Conservation (phyloP, 805 yeast species). For the Candida bentonensis region DNA sequence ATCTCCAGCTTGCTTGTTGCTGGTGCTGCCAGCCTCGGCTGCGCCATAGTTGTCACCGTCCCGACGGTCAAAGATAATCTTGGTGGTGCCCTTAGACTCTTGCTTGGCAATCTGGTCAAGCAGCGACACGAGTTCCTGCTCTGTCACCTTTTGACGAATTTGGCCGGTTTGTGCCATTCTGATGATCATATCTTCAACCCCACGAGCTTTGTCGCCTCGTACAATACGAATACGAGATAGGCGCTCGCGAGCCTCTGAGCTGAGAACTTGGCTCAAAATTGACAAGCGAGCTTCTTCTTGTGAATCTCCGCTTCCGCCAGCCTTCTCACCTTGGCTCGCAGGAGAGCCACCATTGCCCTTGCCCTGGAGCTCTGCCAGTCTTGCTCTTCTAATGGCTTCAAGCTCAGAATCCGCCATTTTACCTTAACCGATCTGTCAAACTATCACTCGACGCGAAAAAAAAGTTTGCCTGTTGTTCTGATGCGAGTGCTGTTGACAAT, state of each 20-base stretch:
- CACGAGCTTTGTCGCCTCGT: constrained; percentile 78
- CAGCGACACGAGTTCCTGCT: constrained; percentile 69
- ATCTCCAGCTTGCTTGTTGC: neutral
- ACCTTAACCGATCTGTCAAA: neutral
- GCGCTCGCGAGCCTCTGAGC: constrained; percentile 77
- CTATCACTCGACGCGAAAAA: neutral
- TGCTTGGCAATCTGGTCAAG: constrained; percentile 70
- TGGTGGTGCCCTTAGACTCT: constrained; percentile 29
- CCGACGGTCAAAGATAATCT: neutral
- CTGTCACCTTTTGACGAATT: constrained; percentile 57
- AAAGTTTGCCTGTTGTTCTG: too few species aligned
- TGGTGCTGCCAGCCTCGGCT: neutral
- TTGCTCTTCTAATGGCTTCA: constrained; percentile 84
- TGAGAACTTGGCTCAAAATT: constrained; percentile 52
- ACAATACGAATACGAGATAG: constrained; percentile 77
- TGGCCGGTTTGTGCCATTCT: constrained; percentile 68
- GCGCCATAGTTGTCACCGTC: constrained; percentile 2
- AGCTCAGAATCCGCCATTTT: constrained; percentile 77
- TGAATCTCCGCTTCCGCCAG: constrained; percentile 3
- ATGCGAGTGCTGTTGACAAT: too few species aligned
- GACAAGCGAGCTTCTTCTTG: constrained; percentile 28
- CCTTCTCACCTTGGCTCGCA: neutral
- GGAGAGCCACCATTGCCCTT: constrained; percentile 8
- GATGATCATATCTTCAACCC: constrained; percentile 70
- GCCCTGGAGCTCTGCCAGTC: constrained; percentile 69